phyloP scores from a whole-genome alignment of 2,329 filamentous ascomycete species.

The Epichloe sylvatica region DNA sequence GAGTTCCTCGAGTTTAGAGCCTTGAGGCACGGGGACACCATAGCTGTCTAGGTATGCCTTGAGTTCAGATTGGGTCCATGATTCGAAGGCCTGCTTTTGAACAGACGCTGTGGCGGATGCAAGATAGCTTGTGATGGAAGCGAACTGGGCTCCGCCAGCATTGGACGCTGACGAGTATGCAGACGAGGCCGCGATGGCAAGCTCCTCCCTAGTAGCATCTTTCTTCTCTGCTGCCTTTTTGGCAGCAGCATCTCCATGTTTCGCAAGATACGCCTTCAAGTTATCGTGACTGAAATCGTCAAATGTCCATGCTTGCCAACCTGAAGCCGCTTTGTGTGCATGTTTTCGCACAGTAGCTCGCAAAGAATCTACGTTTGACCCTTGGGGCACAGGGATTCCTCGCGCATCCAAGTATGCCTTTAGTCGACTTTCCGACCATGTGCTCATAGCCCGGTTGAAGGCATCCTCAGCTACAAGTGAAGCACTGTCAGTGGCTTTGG shows the following conservation, averaged over 20 bases:
- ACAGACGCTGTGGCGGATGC: constrained; percentile 49
- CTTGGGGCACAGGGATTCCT: constrained; percentile 60
- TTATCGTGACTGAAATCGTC: constrained; percentile 63
- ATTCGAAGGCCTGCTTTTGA: constrained; percentile 55
- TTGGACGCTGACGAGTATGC: constrained; percentile 46
- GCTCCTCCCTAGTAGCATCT: constrained; percentile 56
- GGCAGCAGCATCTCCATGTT: constrained; percentile 39
- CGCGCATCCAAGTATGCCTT: constrained; percentile 69
- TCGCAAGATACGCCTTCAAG: constrained; percentile 43
- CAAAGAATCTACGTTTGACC: constrained; percentile 57
- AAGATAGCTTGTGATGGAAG: constrained; percentile 59
- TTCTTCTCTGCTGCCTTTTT: constrained; percentile 48
- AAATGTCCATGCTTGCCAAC: constrained; percentile 64
- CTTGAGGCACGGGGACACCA: constrained; percentile 53
- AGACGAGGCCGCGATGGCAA: constrained; percentile 49
- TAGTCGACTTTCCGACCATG: constrained; percentile 63
- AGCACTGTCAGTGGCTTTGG: constrained; percentile 59
- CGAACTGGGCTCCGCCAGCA: constrained; percentile 43
- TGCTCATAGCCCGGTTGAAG: constrained; percentile 46
- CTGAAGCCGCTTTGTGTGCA: constrained; percentile 53
- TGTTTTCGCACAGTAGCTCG: constrained; percentile 61
- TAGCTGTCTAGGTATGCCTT: constrained; percentile 72
- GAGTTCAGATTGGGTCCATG: constrained; percentile 59
- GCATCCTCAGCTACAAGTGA: constrained; percentile 48
- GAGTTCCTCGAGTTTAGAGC: constrained; percentile 54